phyloP scores from a whole-genome alignment of 352 stramenopile genomes.

The Pythium brassicae region DNA sequence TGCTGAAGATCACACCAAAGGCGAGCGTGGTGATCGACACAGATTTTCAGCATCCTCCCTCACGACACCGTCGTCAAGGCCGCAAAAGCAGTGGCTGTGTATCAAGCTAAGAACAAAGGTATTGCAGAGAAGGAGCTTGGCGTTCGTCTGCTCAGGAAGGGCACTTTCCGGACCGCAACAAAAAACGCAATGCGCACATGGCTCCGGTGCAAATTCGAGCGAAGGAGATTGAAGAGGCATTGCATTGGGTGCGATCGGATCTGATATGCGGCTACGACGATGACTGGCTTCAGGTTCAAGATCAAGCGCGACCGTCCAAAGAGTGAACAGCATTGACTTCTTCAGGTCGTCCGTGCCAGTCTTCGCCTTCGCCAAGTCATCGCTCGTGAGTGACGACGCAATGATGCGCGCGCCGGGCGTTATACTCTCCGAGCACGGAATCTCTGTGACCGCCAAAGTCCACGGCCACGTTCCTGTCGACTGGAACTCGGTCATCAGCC shows the following conservation, averaged over 20 bases:
- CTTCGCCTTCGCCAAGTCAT: background rate
- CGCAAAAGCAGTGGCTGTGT: background rate
- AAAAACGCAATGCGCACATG: background rate
- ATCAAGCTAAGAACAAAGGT: background rate
- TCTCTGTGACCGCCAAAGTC: background rate
- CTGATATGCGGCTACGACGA: background rate
- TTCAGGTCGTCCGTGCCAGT: background rate
- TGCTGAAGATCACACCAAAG: background rate
- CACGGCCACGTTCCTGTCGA: background rate
- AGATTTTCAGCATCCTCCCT: background rate
- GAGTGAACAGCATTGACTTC: background rate
- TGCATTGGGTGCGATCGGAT: background rate
- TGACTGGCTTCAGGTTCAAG: background rate
- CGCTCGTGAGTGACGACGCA: background rate
- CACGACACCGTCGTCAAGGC: background rate
- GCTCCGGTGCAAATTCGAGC: background rate
- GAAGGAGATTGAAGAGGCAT: background rate
- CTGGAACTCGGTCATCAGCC: background rate
- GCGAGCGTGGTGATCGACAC: background rate
- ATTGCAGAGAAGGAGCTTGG: background rate
- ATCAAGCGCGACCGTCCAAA: background rate
- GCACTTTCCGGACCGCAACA: background rate
- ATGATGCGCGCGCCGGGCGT: background rate
- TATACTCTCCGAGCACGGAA: background rate
- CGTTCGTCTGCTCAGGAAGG: background rate